These are phyloP conservation scores for Picochlorum sp. DNA, from an alignment of 139 green algal species.

Conservation along the genomic window DNA sequence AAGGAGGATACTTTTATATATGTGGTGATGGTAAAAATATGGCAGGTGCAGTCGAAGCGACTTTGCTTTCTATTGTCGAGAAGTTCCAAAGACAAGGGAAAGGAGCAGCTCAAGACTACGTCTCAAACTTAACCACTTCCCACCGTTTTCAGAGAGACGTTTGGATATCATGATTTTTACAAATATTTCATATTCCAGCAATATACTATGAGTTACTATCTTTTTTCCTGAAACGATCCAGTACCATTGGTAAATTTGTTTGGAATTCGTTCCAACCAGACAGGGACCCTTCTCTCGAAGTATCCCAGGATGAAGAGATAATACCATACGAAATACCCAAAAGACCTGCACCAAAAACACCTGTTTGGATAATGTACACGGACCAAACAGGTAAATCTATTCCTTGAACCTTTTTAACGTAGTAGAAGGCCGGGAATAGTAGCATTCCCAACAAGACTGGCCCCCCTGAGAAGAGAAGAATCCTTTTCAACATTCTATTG, in stretches of 20 bases:
- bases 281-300: constrained; percentile 32
- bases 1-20: constrained; percentile 75
- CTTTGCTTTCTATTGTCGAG: constrained; percentile 38
- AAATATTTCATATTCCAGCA: neutral
- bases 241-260: constrained; percentile 37
- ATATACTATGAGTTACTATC: neutral
- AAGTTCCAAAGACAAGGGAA: neutral
- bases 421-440: constrained; percentile 61
- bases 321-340: constrained; percentile 67
- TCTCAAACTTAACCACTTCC: constrained; percentile 30
- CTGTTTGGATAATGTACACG: constrained; percentile 39
- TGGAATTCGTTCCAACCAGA: constrained; percentile 43
- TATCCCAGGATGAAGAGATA: constrained; percentile 58
- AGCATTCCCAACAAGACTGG: constrained; percentile 42
- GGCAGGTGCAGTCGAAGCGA: constrained; percentile 47
- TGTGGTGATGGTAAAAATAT: constrained; percentile 77
- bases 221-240: constrained; percentile 19
- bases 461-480: constrained; percentile 44
- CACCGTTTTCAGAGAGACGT: constrained; percentile 75
- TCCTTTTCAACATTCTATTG: constrained; percentile 61
- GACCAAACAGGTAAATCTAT: constrained; percentile 51
- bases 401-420: constrained; percentile 50
- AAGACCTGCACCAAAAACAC: constrained; percentile 64
- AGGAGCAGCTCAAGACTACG: constrained; percentile 29
- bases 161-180: constrained; percentile 46